Evolutionary conservation across 2,329 filamentous ascomycete genomes (phyloP), one percentile per base, ranked within the genome.

Genomic region (Trichothecium roseum): DNA sequence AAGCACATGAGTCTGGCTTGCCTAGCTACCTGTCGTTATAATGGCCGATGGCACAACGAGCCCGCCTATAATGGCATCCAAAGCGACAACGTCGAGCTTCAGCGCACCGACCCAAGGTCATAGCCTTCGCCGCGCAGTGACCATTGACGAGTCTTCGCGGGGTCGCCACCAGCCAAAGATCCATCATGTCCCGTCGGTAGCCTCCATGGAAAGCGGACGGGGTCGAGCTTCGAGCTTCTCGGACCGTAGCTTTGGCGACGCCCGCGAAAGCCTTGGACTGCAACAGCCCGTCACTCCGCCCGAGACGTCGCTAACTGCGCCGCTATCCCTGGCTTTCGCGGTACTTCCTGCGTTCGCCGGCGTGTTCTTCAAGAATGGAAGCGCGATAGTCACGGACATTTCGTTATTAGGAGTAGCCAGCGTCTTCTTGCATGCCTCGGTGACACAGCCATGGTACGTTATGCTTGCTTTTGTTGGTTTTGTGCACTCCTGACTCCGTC

Each of bases 361-460:
- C 0, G 60, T 93, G 33, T 64, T 95, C 38, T 93, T 94, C 54
- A 74, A 83, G 41, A 84, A 94, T 60, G 89, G 89, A 10, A 81
- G 80, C 46, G 74, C 81, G 1, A 70, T 95, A 41, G 76, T 88
- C 37, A 94, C 87, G 1, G 89, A 96, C 56, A 60, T 94, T 18
- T 81, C 91, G 47, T 66, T 96, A 24, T 62, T 96, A 22, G 77
- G 73, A 3, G 59, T 96, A 41, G 84, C 84, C 3, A 84, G 81
- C 4, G 72, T 95, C 30, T 93, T 95, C 50, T 65, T 96, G 42
- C 88, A 94, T 54, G 95, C 87, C 85, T 88, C 84, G 33, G 81
- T 95, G 30, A 81, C 85, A 37, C 68, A 91, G 45, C 89, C 89
- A 47, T 96, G 89, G 88, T 88, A 13, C 6, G 16, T 3, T 22